Evolutionary conservation across 768 basidiomycete genomes (phyloP).

Genomic region (Fomitopsis pulvina): DNA sequence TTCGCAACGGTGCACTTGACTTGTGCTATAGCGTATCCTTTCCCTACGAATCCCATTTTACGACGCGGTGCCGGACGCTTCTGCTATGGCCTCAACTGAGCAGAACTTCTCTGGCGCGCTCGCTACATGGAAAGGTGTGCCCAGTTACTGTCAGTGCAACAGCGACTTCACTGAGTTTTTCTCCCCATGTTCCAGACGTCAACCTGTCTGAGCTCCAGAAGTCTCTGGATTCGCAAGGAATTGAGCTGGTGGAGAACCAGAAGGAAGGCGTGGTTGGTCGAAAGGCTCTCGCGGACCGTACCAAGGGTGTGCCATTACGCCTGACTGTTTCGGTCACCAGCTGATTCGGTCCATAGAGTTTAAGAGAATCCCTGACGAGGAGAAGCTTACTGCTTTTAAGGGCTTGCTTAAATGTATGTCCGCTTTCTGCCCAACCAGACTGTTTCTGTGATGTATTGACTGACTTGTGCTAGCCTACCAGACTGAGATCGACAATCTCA

Average conservation of each 20-base stretch:
- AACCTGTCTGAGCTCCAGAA: conserved; percentile 89
- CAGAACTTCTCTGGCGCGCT: conserved; percentile 92
- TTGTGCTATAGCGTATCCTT: background rate
- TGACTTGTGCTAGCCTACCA: conserved; percentile 66
- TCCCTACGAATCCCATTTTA: background rate
- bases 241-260: conserved; percentile 97
- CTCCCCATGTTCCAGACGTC: conserved; percentile 77
- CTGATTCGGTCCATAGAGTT: conserved; percentile 57
- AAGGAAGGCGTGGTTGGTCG: conserved; percentile 94
- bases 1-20: background rate
- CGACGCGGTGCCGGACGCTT: background rate
- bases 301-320: conserved; percentile 62
- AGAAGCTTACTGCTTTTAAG: conserved; percentile 86
- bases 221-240: conserved; percentile 84
- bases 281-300: conserved; percentile 91
- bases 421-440: background rate
- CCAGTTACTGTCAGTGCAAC: no score
- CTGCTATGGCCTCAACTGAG: conserved; percentile 30
- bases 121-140: conserved; percentile 84
- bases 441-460: background rate
- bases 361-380: conserved; percentile 88
- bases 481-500: conserved; percentile 92
- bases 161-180: no score
- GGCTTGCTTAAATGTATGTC: conserved; percentile 74
- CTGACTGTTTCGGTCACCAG: background rate